A percentile compares a stretch with the other conserved stretches of the same genome.
phyloP scores from a whole-genome alignment of 345 rosid genomes.

The Laguncularia racemosa region DNA sequence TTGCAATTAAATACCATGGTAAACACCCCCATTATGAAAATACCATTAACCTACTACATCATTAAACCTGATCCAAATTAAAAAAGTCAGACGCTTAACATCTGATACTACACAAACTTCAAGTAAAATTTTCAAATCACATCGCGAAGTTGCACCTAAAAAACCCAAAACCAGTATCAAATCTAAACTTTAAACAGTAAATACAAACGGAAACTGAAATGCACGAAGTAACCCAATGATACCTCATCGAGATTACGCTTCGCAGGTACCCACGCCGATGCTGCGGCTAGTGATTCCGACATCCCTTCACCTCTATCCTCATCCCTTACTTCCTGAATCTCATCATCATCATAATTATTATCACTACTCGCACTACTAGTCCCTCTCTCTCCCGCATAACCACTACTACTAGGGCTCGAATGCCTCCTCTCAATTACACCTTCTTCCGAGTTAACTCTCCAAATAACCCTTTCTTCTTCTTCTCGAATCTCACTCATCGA shows the following conservation, averaged over 20 bases:
- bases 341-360: conserved; percentile 46
- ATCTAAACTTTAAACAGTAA: too few relatives aligned
- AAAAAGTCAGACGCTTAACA: too few relatives aligned
- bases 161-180: too few relatives aligned
- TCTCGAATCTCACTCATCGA: conserved; percentile 1
- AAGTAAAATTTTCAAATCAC: too few relatives aligned
- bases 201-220: too few relatives aligned
- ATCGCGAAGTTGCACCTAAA: too few relatives aligned
- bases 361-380: conserved; percentile 54
- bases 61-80: too few relatives aligned
- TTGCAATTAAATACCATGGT: too few relatives aligned
- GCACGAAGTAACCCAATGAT: not conserved
- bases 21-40: too few relatives aligned
- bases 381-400: conserved; percentile 83
- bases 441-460: conserved; percentile 34
- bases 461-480: conserved; percentile 14
- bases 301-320: conserved; percentile 5
- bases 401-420: conserved; percentile 70
- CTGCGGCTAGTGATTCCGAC: conserved; percentile 27
- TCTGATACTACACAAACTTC: too few relatives aligned
- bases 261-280: conserved; percentile 51
- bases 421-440: conserved; percentile 41
- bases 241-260: conserved; percentile 87
- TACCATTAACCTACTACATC: too few relatives aligned
- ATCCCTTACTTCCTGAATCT: conserved; percentile 37